phyloP scores from a whole-genome alignment of 345 rosid species.

The Citrus glauca region DNA sequence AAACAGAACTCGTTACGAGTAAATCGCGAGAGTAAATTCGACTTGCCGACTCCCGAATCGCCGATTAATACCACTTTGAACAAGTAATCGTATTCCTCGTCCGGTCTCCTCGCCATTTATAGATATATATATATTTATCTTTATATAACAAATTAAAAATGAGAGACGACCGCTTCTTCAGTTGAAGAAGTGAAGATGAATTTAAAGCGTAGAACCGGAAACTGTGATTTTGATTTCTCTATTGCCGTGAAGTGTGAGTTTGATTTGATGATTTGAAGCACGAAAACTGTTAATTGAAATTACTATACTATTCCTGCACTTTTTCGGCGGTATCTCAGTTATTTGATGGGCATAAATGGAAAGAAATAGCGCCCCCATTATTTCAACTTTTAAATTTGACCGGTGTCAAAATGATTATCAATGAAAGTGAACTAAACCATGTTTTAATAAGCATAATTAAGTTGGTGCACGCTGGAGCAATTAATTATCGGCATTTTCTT shows the following conservation, averaged over 20 bases:
- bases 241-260: too few species aligned
- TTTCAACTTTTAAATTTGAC: too few species aligned
- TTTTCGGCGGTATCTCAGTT: not conserved
- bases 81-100: constrained; percentile 92
- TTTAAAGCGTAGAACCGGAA: not conserved
- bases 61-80: constrained; percentile 92
- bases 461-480: too few species aligned
- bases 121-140: too few species aligned
- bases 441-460: too few species aligned
- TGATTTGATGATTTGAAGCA: not conserved
- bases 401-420: too few species aligned
- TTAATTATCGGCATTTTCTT: too few species aligned
- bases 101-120: constrained; percentile 79
- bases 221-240: not conserved
- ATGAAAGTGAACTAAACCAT: too few species aligned
- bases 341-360: not conserved
- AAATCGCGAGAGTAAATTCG: constrained; percentile 90
- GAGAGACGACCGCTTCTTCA: not conserved
- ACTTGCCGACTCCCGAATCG: constrained; percentile 93
- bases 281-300: not conserved
- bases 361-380: too few species aligned
- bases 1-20: constrained; percentile 96
- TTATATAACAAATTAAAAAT: not conserved
- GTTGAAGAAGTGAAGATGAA: not conserved
- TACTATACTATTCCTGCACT: not conserved